Base-by-base conservation (phyloP, 129 eudicot species). In the Cynara cardunculus region DNA sequence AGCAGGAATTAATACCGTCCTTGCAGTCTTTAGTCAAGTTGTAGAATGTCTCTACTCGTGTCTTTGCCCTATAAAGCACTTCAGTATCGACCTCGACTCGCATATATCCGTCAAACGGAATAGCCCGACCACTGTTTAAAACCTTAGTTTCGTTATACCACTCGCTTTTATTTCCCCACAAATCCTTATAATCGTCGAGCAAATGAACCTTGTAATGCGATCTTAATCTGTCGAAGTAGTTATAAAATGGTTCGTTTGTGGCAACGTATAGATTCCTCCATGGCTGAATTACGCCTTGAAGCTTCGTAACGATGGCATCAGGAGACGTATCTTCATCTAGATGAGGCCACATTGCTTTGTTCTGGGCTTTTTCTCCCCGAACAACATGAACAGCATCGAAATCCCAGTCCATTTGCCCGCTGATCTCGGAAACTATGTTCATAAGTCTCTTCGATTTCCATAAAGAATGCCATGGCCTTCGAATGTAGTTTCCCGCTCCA, bases 331-430 rank as follows among this genome's bases (percentile, higher is more conserved):
- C 99, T 10, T 83, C 95, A 49, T 91, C 97, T 79, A 96, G 75
- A 78, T 87, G 90, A 24, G 99, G 99, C 99, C 99, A 96, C 75
- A 81, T 81, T 72, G 79, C 87, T 86, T 91, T 92, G 32, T 92
- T 91, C 83, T 89, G 89, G 0, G 99, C 97, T 68, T 96, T 96
- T 82, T 85, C 92, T 11, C 99, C 99, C 30, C 99, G 83, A 70
- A 96, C 92, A 11, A 96, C 99, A 81, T 96, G 99, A 22, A 92
- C 98, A 0, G 97, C 97, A 81, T 96, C 99, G 65, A 90, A 92
- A 85, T 96, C 99, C 99, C 99, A 96, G 27, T 96, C 98, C 99
- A 96, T 88, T 67, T 88, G 87, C 62, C 99, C 99, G 13, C 99
- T 91, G 25, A 96, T 92, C 46, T 81, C 98, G 4, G 99, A 87